Conservation (phyloP, 1,139 yeast species). For the Candida sp. region DNA sequence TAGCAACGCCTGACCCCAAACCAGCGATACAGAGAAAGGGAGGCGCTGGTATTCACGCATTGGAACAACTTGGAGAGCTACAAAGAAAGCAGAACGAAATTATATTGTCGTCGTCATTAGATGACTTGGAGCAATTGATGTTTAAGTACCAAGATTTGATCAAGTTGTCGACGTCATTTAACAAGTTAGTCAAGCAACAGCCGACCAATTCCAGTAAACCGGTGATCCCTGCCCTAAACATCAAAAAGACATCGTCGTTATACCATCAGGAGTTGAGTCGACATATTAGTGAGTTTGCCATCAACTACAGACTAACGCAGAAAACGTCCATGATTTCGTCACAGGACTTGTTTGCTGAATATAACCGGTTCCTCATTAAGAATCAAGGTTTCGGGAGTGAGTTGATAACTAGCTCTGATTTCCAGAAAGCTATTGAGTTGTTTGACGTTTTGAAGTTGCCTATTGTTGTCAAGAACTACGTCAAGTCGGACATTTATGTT, state of each 20-base stretch:
- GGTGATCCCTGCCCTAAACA: conserved; percentile 34
- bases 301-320: conserved; percentile 30
- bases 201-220: conserved; percentile 10
- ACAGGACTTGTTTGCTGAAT: conserved; percentile 47
- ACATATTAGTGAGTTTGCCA: conserved; percentile 58
- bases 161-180: conserved; percentile 52
- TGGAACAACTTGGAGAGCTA: conserved; percentile 63
- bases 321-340: conserved; percentile 43
- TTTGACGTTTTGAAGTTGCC: conserved; percentile 39
- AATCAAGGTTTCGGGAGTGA: conserved; percentile 49
- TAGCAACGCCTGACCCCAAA: conserved; percentile 15
- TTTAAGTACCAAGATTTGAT: conserved; percentile 78
- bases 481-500: conserved; percentile 39
- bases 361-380: conserved; percentile 39
- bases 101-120: conserved; percentile 70
- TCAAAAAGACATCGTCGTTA: conserved; percentile 31
- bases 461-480: conserved; percentile 32
- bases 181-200: conserved; percentile 10
- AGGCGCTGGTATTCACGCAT: conserved; percentile 53
- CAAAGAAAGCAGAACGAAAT: conserved; percentile 64
- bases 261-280: conserved; percentile 45
- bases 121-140: conserved; percentile 80
- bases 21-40: conserved; percentile 9
- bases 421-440: conserved; percentile 32
- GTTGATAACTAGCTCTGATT: conserved; percentile 34